Conservation (phyloP, 2,329 filamentous ascomycete genomes). For the Gaeumannomyces sp. region DNA sequence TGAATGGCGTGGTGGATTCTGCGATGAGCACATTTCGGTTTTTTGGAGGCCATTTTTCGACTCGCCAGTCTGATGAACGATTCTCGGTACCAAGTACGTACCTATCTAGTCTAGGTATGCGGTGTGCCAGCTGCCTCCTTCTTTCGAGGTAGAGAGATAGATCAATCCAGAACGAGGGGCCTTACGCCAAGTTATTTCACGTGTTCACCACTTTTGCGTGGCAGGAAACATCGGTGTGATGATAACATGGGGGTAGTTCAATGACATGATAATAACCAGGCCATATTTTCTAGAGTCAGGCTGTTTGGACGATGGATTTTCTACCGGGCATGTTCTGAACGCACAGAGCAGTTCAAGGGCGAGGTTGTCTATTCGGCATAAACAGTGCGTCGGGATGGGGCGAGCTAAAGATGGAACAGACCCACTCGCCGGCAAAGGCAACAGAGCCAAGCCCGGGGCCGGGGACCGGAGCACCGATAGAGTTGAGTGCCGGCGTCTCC, state of each 20-base stretch:
- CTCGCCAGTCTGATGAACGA: neutral
- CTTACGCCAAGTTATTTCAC: neutral
- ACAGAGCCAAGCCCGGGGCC: neutral
- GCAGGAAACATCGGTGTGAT: neutral
- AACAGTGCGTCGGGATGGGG: neutral
- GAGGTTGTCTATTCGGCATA: neutral
- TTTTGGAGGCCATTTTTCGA: slow-evolving; percentile 1
- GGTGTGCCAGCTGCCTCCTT: neutral
- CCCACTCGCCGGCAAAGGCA: neutral
- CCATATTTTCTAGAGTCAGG: neutral
- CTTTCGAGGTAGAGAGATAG: neutral
- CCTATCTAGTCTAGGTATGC: neutral
- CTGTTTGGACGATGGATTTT: neutral
- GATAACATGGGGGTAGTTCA: neutral
- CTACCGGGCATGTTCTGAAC: neutral
- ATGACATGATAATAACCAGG: neutral
- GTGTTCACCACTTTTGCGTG: neutral
- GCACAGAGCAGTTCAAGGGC: neutral
- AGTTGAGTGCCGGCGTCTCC: neutral
- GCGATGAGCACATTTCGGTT: neutral
- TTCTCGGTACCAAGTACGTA: neutral
- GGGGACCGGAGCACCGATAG: neutral
- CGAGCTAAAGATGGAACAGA: neutral
- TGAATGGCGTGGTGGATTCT: neutral
- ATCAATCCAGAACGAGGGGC: neutral